Conservation (phyloP, 208 protist species). For the Perkinsela sp. region DNA sequence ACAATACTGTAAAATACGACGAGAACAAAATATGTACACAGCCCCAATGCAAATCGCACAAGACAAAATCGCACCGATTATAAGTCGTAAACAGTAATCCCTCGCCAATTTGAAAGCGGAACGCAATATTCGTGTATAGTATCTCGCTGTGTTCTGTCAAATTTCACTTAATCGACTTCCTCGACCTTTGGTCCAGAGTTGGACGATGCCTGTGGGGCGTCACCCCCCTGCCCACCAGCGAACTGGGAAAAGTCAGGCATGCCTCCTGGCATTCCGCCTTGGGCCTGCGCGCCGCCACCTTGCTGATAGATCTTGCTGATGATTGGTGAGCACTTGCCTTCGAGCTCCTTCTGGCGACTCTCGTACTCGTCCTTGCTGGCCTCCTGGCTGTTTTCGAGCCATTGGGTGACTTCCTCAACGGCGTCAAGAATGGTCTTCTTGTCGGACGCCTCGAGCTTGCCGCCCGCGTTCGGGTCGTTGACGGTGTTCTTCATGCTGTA, state of each 20-base stretch:
- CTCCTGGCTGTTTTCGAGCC: constrained; percentile 50
- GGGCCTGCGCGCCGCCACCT: constrained; percentile 3
- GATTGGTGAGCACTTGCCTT: constrained; percentile 34
- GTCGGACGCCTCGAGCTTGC: constrained; percentile 23
- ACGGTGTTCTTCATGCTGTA: constrained; percentile 64
- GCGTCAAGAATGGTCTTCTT: constrained; percentile 27
- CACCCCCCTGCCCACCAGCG: constrained; percentile 3
- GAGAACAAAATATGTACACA: too few relatives aligned
- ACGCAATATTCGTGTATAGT: too few relatives aligned
- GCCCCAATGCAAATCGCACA: too few relatives aligned
- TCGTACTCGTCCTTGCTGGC: constrained; percentile 22
- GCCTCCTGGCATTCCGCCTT: constrained; percentile 9
- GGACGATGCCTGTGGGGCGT: constrained; percentile 1
- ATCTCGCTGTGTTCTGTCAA: too few relatives aligned
- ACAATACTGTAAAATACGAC: too few relatives aligned
- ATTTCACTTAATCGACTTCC: constrained; percentile 23
- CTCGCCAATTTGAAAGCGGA: too few relatives aligned
- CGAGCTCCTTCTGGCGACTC: constrained; percentile 12
- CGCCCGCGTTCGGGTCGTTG: constrained; percentile 19
- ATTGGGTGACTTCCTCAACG: constrained; percentile 33
- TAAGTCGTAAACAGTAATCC: too few relatives aligned
- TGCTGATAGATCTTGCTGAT: constrained; percentile 62
- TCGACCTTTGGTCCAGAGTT: constrained; percentile 13
- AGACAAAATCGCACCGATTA: too few relatives aligned
- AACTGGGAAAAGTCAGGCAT: constrained; percentile 7